Base-by-base conservation (phyloP, 179 eudicot genomes). In the Silene noctiflora region DNA sequence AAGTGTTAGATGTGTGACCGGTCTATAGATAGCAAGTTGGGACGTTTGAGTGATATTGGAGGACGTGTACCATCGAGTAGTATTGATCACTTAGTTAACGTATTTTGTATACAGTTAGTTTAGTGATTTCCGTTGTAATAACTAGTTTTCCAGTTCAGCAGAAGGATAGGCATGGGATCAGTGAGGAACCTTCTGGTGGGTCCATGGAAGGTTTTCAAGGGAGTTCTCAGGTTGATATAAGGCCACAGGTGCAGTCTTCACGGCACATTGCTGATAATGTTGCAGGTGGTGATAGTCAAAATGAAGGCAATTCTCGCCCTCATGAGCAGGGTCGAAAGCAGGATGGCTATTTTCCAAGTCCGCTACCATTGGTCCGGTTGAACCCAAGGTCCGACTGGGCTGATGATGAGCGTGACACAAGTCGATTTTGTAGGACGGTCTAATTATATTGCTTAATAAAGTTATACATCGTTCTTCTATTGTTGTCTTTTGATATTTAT, bases 331-430 rank as follows among this genome's bases (percentile, higher is more conserved):
- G 78, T 66, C 76, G 83, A 70, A 95, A 85, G 84, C 84, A 84
- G 64, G 90, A 85, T 55, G 90, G 86, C 3, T 82, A 69, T 63
- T 89, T 91, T 73, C 86, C 90, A 12, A 84, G 86, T 21, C 94
- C 94, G 1, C 81, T 96, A 76, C 96, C 98, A 33, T 78, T 96
- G 73, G 90, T 91, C 20, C 85, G 84, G 80, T 64, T 93, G 84
- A 91, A 78, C 82, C 92, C 92, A 2, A 91, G 98, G 82, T 91
- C 92, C 69, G 98, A 96, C 71, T 96, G 99, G 99, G 98, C 92
- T 51, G 98, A 96, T 84, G 99, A 96, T 83, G 99, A 96, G 89
- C 94, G 99, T n/a, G 99, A 96, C 79, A 93, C 98, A 0, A 86
- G 99, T 75, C 88, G n/a, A n/a, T n/a, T n/a, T n/a, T n/a, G n/a